A percentile compares a stretch with the other conserved stretches of the same genome.
Evolutionary conservation across 2,329 filamentous ascomycete species (phyloP).

Genomic region (Fusarium luffae): DNA sequence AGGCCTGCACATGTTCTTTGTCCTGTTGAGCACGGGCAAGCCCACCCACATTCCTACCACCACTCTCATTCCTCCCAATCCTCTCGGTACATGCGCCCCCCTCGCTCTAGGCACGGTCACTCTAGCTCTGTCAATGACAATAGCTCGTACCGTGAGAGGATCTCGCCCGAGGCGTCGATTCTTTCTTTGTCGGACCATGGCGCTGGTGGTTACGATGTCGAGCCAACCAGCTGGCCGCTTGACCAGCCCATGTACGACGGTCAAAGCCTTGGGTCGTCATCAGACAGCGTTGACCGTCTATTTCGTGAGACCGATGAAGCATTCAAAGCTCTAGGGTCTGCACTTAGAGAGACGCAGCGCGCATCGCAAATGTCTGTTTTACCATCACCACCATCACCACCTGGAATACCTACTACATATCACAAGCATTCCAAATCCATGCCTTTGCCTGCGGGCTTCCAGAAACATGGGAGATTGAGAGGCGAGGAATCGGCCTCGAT

Average conservation of each 20-base stretch:
- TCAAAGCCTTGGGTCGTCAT: conserved; percentile 42
- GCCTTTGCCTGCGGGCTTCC: conserved; percentile 37
- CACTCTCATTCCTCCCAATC: conserved; percentile 31
- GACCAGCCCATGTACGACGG: conserved; percentile 24
- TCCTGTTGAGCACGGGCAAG: conserved; percentile 43
- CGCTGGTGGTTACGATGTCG: conserved; percentile 23
- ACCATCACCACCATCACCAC: conserved; percentile 29
- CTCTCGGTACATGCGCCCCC: conserved; percentile 33
- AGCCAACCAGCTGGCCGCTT: conserved; percentile 21
- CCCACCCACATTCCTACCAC: conserved; percentile 37
- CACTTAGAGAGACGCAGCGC: conserved; percentile 52
- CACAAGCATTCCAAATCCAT: conserved; percentile 42
- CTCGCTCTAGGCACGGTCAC: conserved; percentile 37
- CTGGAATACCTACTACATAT: conserved; percentile 16
- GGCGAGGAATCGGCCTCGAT: conserved; percentile 24
- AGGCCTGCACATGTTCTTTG: conserved; percentile 50
- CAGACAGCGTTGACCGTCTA: conserved; percentile 57
- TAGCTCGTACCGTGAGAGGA: conserved; percentile 7
- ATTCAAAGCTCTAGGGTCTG: conserved; percentile 58
- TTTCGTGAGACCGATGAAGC: conserved; percentile 63
- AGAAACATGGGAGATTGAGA: conserved; percentile 26
- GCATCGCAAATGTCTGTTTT: conserved; percentile 31
- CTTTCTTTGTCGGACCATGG: conserved; percentile 43
- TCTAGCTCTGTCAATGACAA: conserved; percentile 11
- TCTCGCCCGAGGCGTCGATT: conserved; percentile 22